Conservation (phyloP, 768 basidiomycete genomes). For the Holtermanniella nyarrowii region DNA sequence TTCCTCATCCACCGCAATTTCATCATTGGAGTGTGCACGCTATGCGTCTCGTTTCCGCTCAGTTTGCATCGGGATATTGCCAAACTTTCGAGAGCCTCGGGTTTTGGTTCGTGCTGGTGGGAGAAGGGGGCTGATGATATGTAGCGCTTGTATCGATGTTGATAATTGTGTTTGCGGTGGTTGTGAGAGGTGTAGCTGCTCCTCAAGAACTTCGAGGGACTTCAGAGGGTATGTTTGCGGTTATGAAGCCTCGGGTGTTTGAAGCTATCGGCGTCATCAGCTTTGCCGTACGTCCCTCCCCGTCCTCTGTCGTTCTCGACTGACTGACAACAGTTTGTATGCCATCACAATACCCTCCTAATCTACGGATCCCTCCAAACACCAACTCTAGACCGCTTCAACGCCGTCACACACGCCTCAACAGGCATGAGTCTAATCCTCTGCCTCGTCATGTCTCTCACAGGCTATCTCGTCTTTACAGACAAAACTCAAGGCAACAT, state of each 20-base stretch:
- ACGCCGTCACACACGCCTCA: slow-evolving; percentile 83
- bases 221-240: slow-evolving; percentile 59
- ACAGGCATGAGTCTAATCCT: slow-evolving; percentile 71
- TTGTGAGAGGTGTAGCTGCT: slow-evolving; percentile 70
- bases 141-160: slow-evolving; percentile 57
- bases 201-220: slow-evolving; percentile 66
- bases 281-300: slow-evolving; percentile 38
- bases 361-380: slow-evolving; percentile 89
- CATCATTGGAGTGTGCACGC: slow-evolving; percentile 75
- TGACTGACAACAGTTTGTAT: slow-evolving; percentile 32
- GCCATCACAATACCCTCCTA: slow-evolving; percentile 93
- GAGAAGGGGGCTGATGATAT: not conserved
- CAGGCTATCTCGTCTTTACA: slow-evolving; percentile 80
- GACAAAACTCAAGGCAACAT: slow-evolving; percentile 80
- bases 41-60: slow-evolving; percentile 83
- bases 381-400: slow-evolving; percentile 84
- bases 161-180: slow-evolving; percentile 76
- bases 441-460: slow-evolving; percentile 73
- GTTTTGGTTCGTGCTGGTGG: slow-evolving; percentile 58
- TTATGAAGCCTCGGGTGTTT: slow-evolving; percentile 72
- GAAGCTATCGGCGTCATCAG: slow-evolving; percentile 92
- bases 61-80: slow-evolving; percentile 95
- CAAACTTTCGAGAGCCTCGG: slow-evolving; percentile 85
- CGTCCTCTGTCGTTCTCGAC: not conserved
- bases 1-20: slow-evolving; percentile 77